Percentiles rank a stretch among this genome's conserved stretches.
phyloP scores from a whole-genome alignment of 768 basidiomycete species.

The Scleroderma bovista region DNA sequence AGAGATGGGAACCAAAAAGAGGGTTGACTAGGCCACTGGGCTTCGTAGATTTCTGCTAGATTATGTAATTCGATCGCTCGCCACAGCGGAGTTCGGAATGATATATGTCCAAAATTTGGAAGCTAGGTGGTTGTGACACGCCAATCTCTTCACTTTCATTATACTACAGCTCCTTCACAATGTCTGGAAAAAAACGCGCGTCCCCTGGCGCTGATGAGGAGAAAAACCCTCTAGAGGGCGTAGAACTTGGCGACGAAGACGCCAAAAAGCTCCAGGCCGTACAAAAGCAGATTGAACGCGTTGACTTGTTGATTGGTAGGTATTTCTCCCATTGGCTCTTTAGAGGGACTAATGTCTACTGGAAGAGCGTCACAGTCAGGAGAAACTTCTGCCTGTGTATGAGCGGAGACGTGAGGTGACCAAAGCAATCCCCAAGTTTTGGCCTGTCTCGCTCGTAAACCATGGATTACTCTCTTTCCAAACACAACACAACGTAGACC shows the following conservation, averaged over 20 bases:
- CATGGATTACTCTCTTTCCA: constrained; percentile 56
- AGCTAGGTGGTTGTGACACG: not conserved
- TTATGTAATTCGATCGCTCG: not conserved
- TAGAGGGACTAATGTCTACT: constrained; percentile 6
- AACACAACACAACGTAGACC: constrained; percentile 70
- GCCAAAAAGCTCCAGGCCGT: constrained; percentile 60
- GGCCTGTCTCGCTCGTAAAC: constrained; percentile 83
- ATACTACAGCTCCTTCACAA: constrained; percentile 8
- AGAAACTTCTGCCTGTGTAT: constrained; percentile 55
- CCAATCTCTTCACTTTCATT: not conserved
- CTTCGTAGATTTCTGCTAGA: not conserved
- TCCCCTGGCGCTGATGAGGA: constrained; percentile 76
- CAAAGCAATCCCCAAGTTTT: constrained; percentile 71
- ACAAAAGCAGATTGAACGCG: constrained; percentile 65
- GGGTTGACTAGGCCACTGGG: constrained; percentile 49
- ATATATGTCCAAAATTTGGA: constrained; percentile 17
- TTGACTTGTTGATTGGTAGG: constrained; percentile 70
- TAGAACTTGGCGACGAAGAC: constrained; percentile 68
- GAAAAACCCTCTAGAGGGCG: constrained; percentile 60
- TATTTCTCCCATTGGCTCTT: constrained; percentile 6
- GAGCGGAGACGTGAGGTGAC: constrained; percentile 63
- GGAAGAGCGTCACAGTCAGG: constrained; percentile 60
- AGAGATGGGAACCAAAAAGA: constrained; percentile 79
- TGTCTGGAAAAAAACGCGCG: constrained; percentile 61
- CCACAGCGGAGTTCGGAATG: constrained; percentile 28